Evolutionary conservation across 192 early-diverging fungal genomes (phyloP).

Genomic region (Backusella circina): DNA sequence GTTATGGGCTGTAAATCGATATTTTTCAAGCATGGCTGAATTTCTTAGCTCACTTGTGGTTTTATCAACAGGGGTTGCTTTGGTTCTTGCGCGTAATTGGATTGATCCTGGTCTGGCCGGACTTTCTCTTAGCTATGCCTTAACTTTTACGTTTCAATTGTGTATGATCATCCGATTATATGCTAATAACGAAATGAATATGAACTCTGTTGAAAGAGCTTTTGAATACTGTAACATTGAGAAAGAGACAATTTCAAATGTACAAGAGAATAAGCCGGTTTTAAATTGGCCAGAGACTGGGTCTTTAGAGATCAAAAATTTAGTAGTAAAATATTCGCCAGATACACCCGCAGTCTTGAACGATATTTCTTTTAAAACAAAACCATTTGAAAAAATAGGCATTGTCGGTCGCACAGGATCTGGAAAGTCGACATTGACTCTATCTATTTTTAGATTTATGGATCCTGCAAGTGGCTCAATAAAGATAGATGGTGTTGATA

Average conservation of each 20-base stretch:
- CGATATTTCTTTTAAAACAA: constrained; percentile 36
- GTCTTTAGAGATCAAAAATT: constrained; percentile 29
- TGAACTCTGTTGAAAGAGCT: constrained; percentile 87
- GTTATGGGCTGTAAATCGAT: constrained; percentile 80
- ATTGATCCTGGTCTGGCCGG: constrained; percentile 86
- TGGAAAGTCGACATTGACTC: constrained; percentile 44
- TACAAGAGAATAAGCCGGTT: neutral
- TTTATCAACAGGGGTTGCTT: constrained; percentile 60
- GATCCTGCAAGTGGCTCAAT: constrained; percentile 42
- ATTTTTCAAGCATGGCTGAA: constrained; percentile 79
- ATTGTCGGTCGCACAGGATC: no score
- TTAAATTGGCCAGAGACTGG: constrained; percentile 32
- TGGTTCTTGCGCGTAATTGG: constrained; percentile 40
- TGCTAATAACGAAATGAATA: constrained; percentile 77
- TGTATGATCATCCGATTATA: constrained; percentile 77
- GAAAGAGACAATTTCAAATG: constrained; percentile 60
- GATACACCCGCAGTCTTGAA: constrained; percentile 41
- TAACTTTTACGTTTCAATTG: constrained; percentile 77
- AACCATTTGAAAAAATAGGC: constrained; percentile 40
- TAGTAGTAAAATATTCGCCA: constrained; percentile 32
- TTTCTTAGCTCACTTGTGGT: constrained; percentile 67
- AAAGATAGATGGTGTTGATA: constrained; percentile 72
- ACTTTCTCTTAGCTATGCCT: constrained; percentile 75
- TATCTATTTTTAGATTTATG: constrained; percentile 47
- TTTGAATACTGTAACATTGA: constrained; percentile 77